Conservation (phyloP, 179 eudicot genomes). For the Carnegiea gigantea region DNA sequence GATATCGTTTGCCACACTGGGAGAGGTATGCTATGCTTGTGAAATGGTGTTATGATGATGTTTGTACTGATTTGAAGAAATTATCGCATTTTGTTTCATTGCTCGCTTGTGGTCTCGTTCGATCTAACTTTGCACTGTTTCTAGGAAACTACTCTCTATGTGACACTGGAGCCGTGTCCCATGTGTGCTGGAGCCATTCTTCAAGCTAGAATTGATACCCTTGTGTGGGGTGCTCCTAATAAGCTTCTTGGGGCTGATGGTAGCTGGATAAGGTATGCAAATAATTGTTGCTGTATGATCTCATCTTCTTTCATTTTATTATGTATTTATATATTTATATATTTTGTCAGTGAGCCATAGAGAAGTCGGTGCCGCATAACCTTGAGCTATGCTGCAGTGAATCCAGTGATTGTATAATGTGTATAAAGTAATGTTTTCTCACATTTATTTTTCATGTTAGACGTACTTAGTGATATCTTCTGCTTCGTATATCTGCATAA, state of each 20-base stretch:
- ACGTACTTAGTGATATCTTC: too few species aligned
- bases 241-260: slow-evolving; percentile 99
- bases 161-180: slow-evolving; percentile 95
- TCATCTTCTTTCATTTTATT: not conserved
- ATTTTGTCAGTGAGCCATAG: not conserved
- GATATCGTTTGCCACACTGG: too few species aligned
- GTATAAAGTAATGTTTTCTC: not conserved
- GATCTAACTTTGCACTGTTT: slow-evolving; percentile 1
- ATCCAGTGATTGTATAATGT: not conserved
- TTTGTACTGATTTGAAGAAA: not conserved
- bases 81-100: not conserved
- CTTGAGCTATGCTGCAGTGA: too few species aligned
- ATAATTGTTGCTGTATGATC: not conserved
- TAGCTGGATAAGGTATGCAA: slow-evolving; percentile 91
- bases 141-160: slow-evolving; percentile 89
- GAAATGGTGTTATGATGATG: not conserved
- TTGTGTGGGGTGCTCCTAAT: slow-evolving; percentile 99
- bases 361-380: too few species aligned
- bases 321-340: not conserved
- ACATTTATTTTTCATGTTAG: not conserved
- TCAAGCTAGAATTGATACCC: slow-evolving; percentile 83
- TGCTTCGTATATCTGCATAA: too few species aligned
- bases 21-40: not conserved
- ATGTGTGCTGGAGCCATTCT: slow-evolving; percentile 99
- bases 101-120: not conserved